phyloP scores from a whole-genome alignment of 1,284 basidiomycete species.

The Sparassis latifolia region DNA sequence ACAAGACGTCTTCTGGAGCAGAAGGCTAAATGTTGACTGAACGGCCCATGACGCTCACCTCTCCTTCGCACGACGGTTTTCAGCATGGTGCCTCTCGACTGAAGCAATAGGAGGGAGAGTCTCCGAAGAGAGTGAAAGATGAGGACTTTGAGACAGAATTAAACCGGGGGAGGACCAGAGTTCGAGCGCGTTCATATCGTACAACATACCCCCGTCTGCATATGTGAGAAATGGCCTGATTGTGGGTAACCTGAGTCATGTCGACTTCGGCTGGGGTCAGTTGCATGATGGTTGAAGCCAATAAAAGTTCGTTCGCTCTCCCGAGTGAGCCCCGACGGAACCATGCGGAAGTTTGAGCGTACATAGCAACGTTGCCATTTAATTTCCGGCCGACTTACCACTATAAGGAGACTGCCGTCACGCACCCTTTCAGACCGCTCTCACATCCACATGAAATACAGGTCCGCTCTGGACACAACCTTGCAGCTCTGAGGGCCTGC shows the following conservation, averaged over 20 bases:
- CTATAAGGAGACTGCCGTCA: no score
- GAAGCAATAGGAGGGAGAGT: background rate
- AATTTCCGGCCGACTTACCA: no score
- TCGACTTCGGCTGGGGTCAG: conserved; percentile 1
- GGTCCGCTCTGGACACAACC: no score
- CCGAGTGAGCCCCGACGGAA: conserved; percentile 7
- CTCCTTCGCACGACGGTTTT: conserved; percentile 9
- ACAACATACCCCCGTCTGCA: background rate
- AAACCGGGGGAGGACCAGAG: background rate
- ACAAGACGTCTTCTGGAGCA: background rate
- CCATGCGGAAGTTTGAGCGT: conserved; percentile 6
- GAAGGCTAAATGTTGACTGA: background rate
- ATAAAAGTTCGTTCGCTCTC: conserved; percentile 9
- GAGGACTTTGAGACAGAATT: background rate
- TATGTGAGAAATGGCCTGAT: background rate
- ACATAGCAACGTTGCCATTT: no score
- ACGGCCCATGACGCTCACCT: conserved; percentile 3
- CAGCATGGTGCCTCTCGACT: background rate
- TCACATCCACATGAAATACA: no score
- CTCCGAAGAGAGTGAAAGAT: no score
- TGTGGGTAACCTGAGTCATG: conserved; percentile 7
- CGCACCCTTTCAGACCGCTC: no score
- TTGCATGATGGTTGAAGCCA: conserved; percentile 1
- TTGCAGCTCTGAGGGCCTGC: no score
- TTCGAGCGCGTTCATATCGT: background rate